A percentile compares a stretch with the other conserved stretches of the same genome.
Evolutionary conservation across 495 filamentous ascomycete species (phyloP).

Genomic region (Aspergillus diversus): DNA sequence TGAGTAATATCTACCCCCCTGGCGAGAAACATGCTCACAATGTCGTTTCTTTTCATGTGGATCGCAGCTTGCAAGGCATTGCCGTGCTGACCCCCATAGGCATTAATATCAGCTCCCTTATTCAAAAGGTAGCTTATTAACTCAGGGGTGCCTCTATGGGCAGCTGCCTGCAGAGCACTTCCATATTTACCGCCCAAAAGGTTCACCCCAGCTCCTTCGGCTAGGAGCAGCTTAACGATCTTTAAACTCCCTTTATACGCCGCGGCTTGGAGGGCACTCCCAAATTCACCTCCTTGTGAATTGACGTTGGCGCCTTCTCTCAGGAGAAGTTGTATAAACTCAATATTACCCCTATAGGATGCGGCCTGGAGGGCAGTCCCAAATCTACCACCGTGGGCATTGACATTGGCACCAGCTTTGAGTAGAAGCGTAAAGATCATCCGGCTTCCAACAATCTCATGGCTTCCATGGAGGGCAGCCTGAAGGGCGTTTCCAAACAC

Average conservation of each 20-base stretch:
- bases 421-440: background rate
- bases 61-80: background rate
- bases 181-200: background rate
- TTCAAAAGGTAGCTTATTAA: background rate
- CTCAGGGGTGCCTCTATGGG: background rate
- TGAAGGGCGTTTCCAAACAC: background rate
- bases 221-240: background rate
- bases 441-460: background rate
- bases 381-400: background rate
- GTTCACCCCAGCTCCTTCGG: background rate
- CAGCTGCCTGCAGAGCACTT: background rate
- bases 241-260: background rate
- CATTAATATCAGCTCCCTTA: background rate
- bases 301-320: background rate
- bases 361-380: background rate
- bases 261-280: background rate
- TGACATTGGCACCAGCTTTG: background rate
- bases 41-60: slow-evolving; percentile 3
- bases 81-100: background rate
- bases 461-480: background rate
- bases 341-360: background rate
- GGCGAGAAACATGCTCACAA: background rate
- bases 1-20: background rate
- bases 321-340: background rate
- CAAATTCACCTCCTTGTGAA: background rate